These are phyloP conservation scores for Leccinellum luteum DNA, from an alignment of 768 basidiomycete species.

Conservation along the genomic window DNA sequence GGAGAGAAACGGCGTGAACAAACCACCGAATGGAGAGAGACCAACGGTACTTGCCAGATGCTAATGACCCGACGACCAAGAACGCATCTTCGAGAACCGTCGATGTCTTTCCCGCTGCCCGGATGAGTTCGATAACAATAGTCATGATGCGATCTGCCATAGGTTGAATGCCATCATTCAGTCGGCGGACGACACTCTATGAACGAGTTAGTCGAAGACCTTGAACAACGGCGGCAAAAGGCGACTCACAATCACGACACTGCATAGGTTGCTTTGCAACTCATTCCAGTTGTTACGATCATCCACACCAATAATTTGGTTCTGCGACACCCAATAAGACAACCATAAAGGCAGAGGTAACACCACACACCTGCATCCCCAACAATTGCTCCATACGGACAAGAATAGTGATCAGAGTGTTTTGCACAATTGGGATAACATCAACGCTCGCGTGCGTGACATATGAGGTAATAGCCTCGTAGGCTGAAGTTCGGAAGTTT, in stretches of 20 bases:
- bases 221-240: background rate
- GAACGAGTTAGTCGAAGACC: slow-evolving; percentile 3
- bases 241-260: slow-evolving; percentile 74
- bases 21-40: background rate
- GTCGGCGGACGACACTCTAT: slow-evolving; percentile 82
- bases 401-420: slow-evolving; percentile 78
- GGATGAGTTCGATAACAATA: slow-evolving; percentile 78
- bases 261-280: slow-evolving; percentile 92
- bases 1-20: slow-evolving; percentile 4
- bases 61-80: slow-evolving; percentile 86
- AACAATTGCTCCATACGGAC: slow-evolving; percentile 88
- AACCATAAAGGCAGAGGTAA: background rate
- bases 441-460: slow-evolving; percentile 79
- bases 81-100: slow-evolving; percentile 97
- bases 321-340: slow-evolving; percentile 40
- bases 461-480: slow-evolving; percentile 91
- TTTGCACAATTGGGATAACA: slow-evolving; percentile 76
- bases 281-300: slow-evolving; percentile 99
- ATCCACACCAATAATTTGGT: slow-evolving; percentile 91
- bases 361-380: slow-evolving; percentile 65
- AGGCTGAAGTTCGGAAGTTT: slow-evolving; percentile 92
- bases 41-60: slow-evolving; percentile 49
- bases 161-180: slow-evolving; percentile 79
- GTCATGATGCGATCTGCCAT: slow-evolving; percentile 96
- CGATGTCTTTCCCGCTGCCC: slow-evolving; percentile 86